Percentiles rank a stretch among this genome's conserved stretches.
These are phyloP conservation scores for Cordyceps farinosa DNA, from an alignment of 2,329 filamentous ascomycete species.

Conservation along the genomic window DNA sequence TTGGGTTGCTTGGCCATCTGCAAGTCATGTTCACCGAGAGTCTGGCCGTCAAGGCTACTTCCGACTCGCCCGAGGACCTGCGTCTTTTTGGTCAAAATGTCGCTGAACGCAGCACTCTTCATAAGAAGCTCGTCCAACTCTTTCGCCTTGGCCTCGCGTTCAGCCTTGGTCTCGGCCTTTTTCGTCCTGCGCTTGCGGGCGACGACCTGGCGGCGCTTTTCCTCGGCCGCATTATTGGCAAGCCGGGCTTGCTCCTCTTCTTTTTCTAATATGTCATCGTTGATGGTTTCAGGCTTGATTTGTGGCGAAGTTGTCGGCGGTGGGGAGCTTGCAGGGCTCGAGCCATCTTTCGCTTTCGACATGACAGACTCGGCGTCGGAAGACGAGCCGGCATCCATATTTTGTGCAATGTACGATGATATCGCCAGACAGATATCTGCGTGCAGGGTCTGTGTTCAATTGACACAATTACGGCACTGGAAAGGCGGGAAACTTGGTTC, in stretches of 20 bases:
- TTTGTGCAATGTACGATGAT: not conserved
- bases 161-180: slow-evolving; percentile 49
- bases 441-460: not conserved
- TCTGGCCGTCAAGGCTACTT: slow-evolving; percentile 56
- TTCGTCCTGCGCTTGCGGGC: slow-evolving; percentile 42
- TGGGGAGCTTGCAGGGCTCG: slow-evolving; percentile 20
- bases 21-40: slow-evolving; percentile 62
- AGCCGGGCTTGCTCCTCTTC: slow-evolving; percentile 35
- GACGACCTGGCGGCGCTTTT: slow-evolving; percentile 39
- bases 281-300: slow-evolving; percentile 11
- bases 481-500: not conserved
- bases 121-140: slow-evolving; percentile 57
- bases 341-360: slow-evolving; percentile 17
- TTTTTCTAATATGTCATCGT: slow-evolving; percentile 28
- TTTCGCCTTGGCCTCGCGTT: slow-evolving; percentile 55
- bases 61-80: slow-evolving; percentile 60
- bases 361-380: slow-evolving; percentile 32
- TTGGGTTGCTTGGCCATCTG: slow-evolving; percentile 82
- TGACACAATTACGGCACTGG: not conserved
- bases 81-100: slow-evolving; percentile 62
- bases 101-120: slow-evolving; percentile 58
- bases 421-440: not conserved
- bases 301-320: slow-evolving; percentile 12
- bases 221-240: slow-evolving; percentile 47
- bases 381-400: slow-evolving; percentile 30